Conservation (phyloP, 805 yeast species). For the Ogataea saltuana region DNA sequence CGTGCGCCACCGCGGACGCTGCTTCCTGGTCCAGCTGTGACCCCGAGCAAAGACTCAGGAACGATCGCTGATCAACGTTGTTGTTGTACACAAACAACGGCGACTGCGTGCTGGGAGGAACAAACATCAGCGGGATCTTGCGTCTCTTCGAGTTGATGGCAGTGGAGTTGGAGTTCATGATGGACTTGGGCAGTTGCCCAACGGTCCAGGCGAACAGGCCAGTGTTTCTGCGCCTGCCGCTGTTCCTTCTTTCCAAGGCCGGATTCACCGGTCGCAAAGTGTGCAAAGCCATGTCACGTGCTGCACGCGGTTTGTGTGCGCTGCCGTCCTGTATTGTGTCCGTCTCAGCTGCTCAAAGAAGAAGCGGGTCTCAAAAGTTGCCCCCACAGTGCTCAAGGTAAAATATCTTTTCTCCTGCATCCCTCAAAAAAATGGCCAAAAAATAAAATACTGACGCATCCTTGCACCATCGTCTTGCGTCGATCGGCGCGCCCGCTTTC, state of each 20-base stretch:
- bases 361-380: too few relatives aligned
- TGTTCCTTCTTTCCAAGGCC: conserved; percentile 24
- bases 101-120: conserved; percentile 40
- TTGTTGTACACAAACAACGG: conserved; percentile 38
- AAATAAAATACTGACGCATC: background rate
- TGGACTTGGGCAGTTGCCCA: conserved; percentile 28
- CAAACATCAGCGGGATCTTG: conserved; percentile 37
- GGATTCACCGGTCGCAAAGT: too few relatives aligned
- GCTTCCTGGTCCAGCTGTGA: conserved; percentile 32
- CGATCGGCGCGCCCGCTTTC: conserved; percentile 2
- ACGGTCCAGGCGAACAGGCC: conserved; percentile 28
- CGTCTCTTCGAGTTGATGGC: conserved; percentile 37
- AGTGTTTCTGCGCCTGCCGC: conserved; percentile 24
- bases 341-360: too few relatives aligned
- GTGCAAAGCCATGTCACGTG: too few relatives aligned
- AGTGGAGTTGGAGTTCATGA: conserved; percentile 29
- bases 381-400: too few relatives aligned
- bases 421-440: background rate
- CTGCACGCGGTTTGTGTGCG: too few relatives aligned
- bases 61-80: conserved; percentile 37
- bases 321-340: too few relatives aligned
- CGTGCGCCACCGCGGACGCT: conserved; percentile 24
- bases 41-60: conserved; percentile 36
- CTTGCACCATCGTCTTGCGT: conserved; percentile 1
- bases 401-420: background rate